Evolutionary conservation across 2,329 filamentous ascomycete genomes (phyloP).

Genomic region (Rhytidhysteron rufulum): DNA sequence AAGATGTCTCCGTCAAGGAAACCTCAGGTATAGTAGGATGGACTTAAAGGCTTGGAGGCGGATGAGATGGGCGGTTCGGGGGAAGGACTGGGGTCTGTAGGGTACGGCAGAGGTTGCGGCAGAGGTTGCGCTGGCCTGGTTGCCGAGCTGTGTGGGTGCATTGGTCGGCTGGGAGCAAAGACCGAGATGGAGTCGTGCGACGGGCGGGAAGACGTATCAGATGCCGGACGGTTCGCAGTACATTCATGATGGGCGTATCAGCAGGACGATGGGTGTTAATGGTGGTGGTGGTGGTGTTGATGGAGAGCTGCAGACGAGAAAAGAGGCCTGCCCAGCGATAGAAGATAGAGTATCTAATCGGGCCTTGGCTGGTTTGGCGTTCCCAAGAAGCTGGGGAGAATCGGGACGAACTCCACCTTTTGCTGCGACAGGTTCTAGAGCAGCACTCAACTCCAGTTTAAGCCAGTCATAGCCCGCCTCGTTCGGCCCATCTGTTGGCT

Average conservation of each 20-base stretch:
- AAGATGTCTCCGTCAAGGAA: conserved; percentile 67
- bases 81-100: conserved; percentile 58
- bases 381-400: no score
- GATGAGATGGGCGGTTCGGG: conserved; percentile 53
- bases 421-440: no score
- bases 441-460: no score
- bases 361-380: no score
- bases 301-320: no score
- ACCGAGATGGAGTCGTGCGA: conserved; percentile 1
- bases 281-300: not conserved
- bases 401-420: no score
- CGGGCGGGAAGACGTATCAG: conserved; percentile 2
- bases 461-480: no score
- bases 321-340: no score
- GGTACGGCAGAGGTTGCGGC: no score
- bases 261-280: no score
- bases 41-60: conserved; percentile 46
- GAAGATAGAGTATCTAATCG: no score
- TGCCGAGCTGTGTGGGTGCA: conserved; percentile 42
- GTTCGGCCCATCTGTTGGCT: no score
- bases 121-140: conserved; percentile 51
- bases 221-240: conserved; percentile 1
- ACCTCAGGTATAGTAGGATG: conserved; percentile 52
- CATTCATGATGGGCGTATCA: conserved; percentile 1
- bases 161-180: conserved; percentile 17